These are phyloP conservation scores for Sergeia podlipaevii DNA, from an alignment of 208 protist genomes.

Conservation along the genomic window DNA sequence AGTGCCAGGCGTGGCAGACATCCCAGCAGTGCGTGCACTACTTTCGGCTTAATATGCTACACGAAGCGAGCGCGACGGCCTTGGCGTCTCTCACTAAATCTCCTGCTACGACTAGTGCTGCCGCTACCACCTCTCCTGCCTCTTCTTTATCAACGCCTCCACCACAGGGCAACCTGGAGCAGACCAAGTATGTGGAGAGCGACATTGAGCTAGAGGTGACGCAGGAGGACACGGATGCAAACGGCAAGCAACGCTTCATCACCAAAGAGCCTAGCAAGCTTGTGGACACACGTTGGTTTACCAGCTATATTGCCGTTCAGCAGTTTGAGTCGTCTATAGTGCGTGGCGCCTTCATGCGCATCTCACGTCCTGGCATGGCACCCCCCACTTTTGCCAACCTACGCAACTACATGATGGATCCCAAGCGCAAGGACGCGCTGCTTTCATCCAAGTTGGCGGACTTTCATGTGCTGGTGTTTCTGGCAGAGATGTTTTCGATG, in stretches of 20 bases:
- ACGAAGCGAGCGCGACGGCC: constrained; percentile 40
- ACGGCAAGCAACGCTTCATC: constrained; percentile 55
- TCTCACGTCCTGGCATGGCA: constrained; percentile 74
- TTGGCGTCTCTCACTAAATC: too few species aligned
- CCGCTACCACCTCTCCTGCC: neutral
- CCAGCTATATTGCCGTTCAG: constrained; percentile 83
- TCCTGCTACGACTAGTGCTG: neutral
- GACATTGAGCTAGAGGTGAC: constrained; percentile 69
- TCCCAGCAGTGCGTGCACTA: constrained; percentile 84
- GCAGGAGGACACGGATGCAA: constrained; percentile 63
- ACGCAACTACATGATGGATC: constrained; percentile 68
- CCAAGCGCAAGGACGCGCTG: constrained; percentile 47
- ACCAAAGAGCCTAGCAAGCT: constrained; percentile 52
- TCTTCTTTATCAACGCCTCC: neutral
- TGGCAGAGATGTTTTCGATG: constrained; percentile 58
- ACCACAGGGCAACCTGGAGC: constrained; percentile 15
- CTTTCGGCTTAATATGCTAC: constrained; percentile 68
- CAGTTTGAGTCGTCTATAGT: constrained; percentile 76
- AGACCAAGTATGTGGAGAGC: constrained; percentile 42
- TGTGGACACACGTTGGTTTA: constrained; percentile 88
- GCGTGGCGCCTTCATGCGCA: constrained; percentile 79
- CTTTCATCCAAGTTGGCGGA: constrained; percentile 83
- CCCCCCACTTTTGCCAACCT: constrained; percentile 72
- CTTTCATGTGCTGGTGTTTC: constrained; percentile 90
- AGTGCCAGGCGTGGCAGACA: constrained; percentile 85